A percentile compares a stretch with the other conserved stretches of the same genome.
Conservation (phyloP, 139 green algal species). For the Trebouxia sp. region DNA sequence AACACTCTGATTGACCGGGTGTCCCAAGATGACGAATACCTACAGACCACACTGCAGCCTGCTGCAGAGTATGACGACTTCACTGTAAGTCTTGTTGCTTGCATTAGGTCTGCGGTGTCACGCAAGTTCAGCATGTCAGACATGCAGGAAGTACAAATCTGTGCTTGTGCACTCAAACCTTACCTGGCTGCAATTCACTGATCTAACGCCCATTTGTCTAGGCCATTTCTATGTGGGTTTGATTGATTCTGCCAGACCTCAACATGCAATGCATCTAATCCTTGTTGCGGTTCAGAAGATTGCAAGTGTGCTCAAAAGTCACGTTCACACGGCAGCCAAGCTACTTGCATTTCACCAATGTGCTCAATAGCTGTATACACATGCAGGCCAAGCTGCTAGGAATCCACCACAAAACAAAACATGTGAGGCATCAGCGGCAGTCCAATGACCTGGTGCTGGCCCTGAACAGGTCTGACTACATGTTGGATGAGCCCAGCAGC, state of each 20-base stretch:
- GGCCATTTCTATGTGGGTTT: too few relatives aligned
- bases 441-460: slow-evolving; percentile 67
- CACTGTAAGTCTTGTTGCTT: slow-evolving; percentile 52
- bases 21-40: slow-evolving; percentile 73
- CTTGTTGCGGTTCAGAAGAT: too few relatives aligned
- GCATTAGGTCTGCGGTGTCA: neutral
- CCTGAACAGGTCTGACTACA: slow-evolving; percentile 95
- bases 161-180: too few relatives aligned
- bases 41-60: slow-evolving; percentile 64
- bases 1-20: slow-evolving; percentile 85
- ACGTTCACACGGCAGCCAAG: too few relatives aligned
- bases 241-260: too few relatives aligned
- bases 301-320: too few relatives aligned
- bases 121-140: too few relatives aligned
- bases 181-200: too few relatives aligned
- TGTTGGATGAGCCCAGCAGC: slow-evolving; percentile 88
- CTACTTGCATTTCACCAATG: neutral
- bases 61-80: slow-evolving; percentile 83
- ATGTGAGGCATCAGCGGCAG: neutral
- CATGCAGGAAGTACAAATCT: too few relatives aligned
- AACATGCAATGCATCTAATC: too few relatives aligned
- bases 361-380: neutral
- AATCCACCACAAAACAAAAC: slow-evolving; percentile 39
- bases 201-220: too few relatives aligned
- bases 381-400: slow-evolving; percentile 55